These are phyloP conservation scores for Straminergon stramineum DNA, from an alignment of 225 moss, liverwort and hornwort species.

Conservation along the genomic window DNA sequence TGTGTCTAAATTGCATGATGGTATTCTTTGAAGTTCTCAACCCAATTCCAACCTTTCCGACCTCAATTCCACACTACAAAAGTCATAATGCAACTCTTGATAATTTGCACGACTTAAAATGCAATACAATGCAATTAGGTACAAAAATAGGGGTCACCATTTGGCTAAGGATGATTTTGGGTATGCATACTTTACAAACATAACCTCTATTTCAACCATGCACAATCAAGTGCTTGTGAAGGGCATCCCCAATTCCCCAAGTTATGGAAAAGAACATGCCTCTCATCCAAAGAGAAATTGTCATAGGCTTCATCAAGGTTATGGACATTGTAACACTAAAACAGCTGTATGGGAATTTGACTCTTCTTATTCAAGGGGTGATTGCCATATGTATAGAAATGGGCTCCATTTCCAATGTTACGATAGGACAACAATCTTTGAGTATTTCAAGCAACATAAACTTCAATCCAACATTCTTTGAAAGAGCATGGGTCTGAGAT, in stretches of 20 bases:
- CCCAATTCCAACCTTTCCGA: neutral
- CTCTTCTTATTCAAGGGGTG: too few relatives aligned
- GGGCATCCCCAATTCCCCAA: fast-evolving
- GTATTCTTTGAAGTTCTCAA: neutral
- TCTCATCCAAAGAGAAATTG: neutral
- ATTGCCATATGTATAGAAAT: neutral
- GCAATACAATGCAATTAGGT: neutral
- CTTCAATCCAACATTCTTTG: too few relatives aligned
- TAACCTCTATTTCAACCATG: neutral
- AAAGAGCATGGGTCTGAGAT: too few relatives aligned
- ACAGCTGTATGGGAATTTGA: neutral
- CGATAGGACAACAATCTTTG: neutral
- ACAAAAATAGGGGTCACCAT: fast-evolving
- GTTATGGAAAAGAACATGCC: neutral
- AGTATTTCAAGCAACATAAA: neutral
- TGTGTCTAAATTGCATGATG: neutral
- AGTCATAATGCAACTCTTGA: neutral
- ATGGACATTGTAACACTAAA: neutral
- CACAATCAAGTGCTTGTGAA: neutral
- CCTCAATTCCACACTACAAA: neutral
- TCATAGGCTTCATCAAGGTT: neutral
- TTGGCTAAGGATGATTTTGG: fast-evolving
- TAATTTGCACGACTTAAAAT: neutral
- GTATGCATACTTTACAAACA: neutral
- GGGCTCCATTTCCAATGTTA: neutral